Percentiles rank a stretch among this genome's conserved stretches.
These are phyloP conservation scores for Pleurostoma richardsiae DNA, from an alignment of 2,329 filamentous ascomycete species.

Conservation along the genomic window DNA sequence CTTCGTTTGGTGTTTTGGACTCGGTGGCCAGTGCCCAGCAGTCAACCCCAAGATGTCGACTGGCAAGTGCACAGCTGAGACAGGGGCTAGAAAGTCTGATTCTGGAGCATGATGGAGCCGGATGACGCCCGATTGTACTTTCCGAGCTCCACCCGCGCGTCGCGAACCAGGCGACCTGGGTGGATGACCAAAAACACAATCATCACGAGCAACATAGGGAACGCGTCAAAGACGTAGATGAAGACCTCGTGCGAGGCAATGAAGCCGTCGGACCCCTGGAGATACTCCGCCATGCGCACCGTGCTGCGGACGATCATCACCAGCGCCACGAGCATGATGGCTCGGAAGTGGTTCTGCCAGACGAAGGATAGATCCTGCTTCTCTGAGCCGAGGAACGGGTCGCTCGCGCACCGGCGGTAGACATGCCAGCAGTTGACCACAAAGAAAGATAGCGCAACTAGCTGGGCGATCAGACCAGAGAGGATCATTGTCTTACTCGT, in stretches of 20 bases:
- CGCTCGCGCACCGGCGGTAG: slow-evolving; percentile 2
- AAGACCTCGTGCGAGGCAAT: slow-evolving; percentile 6
- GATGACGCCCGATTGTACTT: too few species aligned
- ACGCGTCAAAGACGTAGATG: slow-evolving; percentile 9
- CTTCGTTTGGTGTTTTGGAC: too few species aligned
- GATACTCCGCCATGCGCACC: slow-evolving; percentile 12
- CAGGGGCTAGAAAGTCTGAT: too few species aligned
- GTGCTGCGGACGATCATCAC: slow-evolving; percentile 12
- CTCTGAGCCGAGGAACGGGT: neutral
- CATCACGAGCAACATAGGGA: slow-evolving; percentile 9
- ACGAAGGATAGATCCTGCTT: neutral
- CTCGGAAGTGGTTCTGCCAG: slow-evolving; percentile 11
- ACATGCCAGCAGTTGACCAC: neutral
- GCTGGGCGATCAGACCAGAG: slow-evolving; percentile 6
- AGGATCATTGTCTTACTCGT: slow-evolving; percentile 6
- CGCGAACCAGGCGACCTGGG: slow-evolving; percentile 2
- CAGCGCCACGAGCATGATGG: slow-evolving; percentile 9
- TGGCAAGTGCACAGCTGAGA: too few species aligned
- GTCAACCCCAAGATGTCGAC: too few species aligned
- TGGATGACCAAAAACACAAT: slow-evolving; percentile 10
- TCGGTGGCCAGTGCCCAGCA: too few species aligned
- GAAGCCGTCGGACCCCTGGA: slow-evolving; percentile 8
- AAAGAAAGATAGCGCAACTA: slow-evolving; percentile 7
- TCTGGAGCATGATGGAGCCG: too few species aligned
- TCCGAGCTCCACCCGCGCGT: too few species aligned